Base-by-base conservation (phyloP, 2,329 filamentous ascomycete genomes). In the Ophiocordyceps sinensis region DNA sequence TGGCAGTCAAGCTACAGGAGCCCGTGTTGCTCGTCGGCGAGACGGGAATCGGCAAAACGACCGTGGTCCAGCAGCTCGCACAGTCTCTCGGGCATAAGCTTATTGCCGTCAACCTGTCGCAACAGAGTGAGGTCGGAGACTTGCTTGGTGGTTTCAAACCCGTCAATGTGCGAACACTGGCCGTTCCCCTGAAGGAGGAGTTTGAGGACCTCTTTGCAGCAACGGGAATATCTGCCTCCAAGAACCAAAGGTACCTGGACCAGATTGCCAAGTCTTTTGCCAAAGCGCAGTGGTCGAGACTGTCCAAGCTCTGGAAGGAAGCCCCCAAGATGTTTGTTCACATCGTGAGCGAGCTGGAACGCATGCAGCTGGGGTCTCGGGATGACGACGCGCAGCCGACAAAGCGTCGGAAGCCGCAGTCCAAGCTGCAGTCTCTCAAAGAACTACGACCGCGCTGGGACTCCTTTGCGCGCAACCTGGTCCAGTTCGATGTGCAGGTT, bases 21-120 rank as follows among this genome's bases (percentile, higher is more conserved):
- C 87, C 93, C 4, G 75, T 94, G 2, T 66, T 99, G 15, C 75
- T 99, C 26, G 91, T 99, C n/a, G 91, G 91, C 55, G 91, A 99
- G 65, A 99, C 91, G 8, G 91, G 91, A 66, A 95, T 94, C 39
- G 91, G 91, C 52, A 99, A 99, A 63, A 99, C 91, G 0, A 94
- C 91, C 0, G 84, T 91, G 23, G 81, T 98, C 13, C 91, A 99
- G 58, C 87, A 95, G 55, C 68, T 99, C 42, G 87, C 91, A 0
- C 79, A 83, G 43, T 74, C 82, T 4, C 71, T 95, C 26, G 85
- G 88, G 2, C 83, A 87, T 55, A 93, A 85, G 52, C 73, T 99
- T 12, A 83, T 87, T 0, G 85, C 88, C 3, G 87, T 98, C 55
- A 99, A 99, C 55, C 61, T 99, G 56, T 98, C 91, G 0, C 93